These are phyloP conservation scores for Saccharomycopsis fodiens DNA, from an alignment of 805 yeast genomes.

Conservation along the genomic window DNA sequence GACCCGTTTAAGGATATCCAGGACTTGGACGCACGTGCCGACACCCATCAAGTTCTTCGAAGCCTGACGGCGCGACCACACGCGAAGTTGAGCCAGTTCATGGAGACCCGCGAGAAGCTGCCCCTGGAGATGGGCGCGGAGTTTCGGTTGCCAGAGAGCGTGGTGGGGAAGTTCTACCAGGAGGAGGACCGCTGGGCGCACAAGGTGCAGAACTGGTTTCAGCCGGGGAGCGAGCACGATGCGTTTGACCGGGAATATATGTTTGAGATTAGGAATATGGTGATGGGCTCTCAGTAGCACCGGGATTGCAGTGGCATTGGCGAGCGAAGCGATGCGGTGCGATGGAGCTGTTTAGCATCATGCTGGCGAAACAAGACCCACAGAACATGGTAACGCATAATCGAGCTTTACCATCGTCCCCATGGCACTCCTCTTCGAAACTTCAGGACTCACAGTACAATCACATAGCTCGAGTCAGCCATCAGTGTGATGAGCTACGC, in stretches of 20 bases:
- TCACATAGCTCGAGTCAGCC: no score
- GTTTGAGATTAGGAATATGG: conserved; percentile 28
- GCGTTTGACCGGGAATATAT: conserved; percentile 24
- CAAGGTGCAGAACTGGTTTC: conserved; percentile 29
- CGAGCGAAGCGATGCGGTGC: no score
- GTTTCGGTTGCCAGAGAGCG: conserved; percentile 25
- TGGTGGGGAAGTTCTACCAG: conserved; percentile 23
- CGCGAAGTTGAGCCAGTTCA: conserved; percentile 3
- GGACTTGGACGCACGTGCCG: conserved; percentile 13
- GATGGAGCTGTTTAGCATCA: no score
- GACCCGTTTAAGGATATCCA: conserved; percentile 20
- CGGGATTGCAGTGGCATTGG: neutral
- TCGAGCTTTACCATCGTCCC: no score
- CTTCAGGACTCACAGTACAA: no score
- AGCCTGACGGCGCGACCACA: neutral
- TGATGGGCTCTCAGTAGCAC: conserved; percentile 24
- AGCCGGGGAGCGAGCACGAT: conserved; percentile 21
- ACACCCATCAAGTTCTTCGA: conserved; percentile 2
- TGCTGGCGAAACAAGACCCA: no score
- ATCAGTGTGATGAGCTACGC: no score
- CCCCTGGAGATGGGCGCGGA: conserved; percentile 24
- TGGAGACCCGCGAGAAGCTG: neutral
- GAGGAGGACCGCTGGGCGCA: conserved; percentile 30
- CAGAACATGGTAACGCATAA: no score
- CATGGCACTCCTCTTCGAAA: no score